Evolutionary conservation across 257 asterid species (phyloP).

Genomic region (Forsythia viridissima): DNA sequence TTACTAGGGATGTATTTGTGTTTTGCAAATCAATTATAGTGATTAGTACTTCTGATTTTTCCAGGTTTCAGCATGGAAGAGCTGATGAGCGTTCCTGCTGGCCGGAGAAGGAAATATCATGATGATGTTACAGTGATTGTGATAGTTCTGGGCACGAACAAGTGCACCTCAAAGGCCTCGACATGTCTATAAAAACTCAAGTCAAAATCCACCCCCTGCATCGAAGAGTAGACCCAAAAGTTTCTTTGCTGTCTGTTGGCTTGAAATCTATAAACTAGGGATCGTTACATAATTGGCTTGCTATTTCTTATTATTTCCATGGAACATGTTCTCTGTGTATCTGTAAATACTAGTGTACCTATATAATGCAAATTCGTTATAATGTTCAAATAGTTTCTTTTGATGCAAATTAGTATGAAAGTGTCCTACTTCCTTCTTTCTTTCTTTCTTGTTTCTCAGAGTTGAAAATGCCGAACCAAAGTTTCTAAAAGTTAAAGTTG

Average conservation of each 20-base stretch:
- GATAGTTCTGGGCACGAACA: slow-evolving; percentile 67
- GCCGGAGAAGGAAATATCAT: slow-evolving; percentile 85
- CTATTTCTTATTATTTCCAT: background rate
- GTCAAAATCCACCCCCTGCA: background rate
- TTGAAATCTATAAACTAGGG: slow-evolving; percentile 7
- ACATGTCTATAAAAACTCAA: slow-evolving; percentile 45
- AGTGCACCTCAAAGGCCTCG: slow-evolving; percentile 91
- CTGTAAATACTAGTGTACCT: background rate
- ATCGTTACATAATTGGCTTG: background rate
- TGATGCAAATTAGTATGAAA: background rate
- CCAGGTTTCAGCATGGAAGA: slow-evolving; percentile 87
- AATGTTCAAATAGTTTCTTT: background rate
- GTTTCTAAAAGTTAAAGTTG: background rate
- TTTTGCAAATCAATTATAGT: background rate
- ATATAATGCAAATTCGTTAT: background rate
- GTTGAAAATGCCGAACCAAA: background rate
- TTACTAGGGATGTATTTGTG: background rate
- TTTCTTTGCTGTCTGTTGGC: slow-evolving; percentile 20
- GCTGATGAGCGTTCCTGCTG: slow-evolving; percentile 89
- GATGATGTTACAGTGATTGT: slow-evolving; percentile 91
- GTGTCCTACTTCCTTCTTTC: background rate
- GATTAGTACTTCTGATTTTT: background rate
- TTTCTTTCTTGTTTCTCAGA: no score
- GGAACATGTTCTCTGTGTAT: background rate
- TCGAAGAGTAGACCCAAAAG: background rate